Percentiles rank a stretch among this genome's conserved stretches.
Evolutionary conservation across 306 rosid species (phyloP).

Genomic region (Cicer pinnatifidum): DNA sequence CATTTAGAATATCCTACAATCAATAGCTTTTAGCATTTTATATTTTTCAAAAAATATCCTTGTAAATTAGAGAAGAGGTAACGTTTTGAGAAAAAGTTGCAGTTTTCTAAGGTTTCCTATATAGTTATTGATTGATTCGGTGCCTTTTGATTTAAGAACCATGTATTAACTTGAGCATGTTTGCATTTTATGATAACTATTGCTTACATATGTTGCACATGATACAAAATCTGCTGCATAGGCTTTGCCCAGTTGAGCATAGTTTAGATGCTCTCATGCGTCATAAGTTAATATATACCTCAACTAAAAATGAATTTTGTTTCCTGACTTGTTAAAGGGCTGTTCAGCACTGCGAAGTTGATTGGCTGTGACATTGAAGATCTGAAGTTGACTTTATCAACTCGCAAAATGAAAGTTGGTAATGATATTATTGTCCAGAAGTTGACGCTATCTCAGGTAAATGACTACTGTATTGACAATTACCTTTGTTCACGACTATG

Average conservation of each 20-base stretch:
- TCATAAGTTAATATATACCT: slow-evolving; percentile 37
- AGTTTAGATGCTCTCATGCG: slow-evolving; percentile 4
- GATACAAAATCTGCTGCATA: slow-evolving; percentile 26
- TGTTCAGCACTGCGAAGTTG: slow-evolving; percentile 68
- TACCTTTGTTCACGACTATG: slow-evolving; percentile 36
- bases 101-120: slow-evolving; percentile 37
- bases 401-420: slow-evolving; percentile 92
- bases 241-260: slow-evolving; percentile 1
- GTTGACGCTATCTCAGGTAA: slow-evolving; percentile 85
- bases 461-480: slow-evolving; percentile 36
- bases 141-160: slow-evolving; percentile 26
- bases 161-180: background rate
- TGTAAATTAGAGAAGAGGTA: slow-evolving; percentile 14
- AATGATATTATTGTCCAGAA: slow-evolving; percentile 88
- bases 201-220: background rate
- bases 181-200: slow-evolving; percentile 23
- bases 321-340: slow-evolving; percentile 60
- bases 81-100: background rate
- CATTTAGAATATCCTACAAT: slow-evolving; percentile 23
- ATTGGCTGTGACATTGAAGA: slow-evolving; percentile 80
- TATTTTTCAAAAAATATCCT: background rate
- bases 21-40: slow-evolving; percentile 26
- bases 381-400: slow-evolving; percentile 78
- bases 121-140: slow-evolving; percentile 27
- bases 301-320: slow-evolving; percentile 37